Evolutionary conservation across 306 rosid species (phyloP).

Genomic region (Mimosa bimucronata): DNA sequence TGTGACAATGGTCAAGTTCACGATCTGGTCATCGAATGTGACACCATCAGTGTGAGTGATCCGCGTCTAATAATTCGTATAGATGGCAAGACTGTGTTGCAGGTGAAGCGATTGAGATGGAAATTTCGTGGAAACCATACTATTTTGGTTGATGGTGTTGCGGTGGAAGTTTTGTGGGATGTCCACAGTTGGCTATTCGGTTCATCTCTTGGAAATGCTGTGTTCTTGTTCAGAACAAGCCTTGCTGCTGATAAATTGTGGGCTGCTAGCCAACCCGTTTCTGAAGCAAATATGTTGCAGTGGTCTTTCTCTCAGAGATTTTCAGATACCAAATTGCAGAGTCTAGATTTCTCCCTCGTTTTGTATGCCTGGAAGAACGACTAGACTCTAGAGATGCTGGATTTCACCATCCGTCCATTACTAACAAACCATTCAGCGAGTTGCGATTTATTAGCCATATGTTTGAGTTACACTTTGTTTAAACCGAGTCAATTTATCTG

Average conservation of each 20-base stretch:
- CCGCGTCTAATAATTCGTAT: slow-evolving; percentile 72
- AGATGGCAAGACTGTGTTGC: slow-evolving; percentile 83
- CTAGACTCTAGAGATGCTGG: slow-evolving; percentile 46
- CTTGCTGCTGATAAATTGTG: slow-evolving; percentile 69
- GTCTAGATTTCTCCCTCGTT: slow-evolving; percentile 74
- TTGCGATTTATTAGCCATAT: slow-evolving; percentile 54
- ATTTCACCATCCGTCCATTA: slow-evolving; percentile 46
- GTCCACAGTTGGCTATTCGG: slow-evolving; percentile 94
- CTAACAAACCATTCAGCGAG: slow-evolving; percentile 66
- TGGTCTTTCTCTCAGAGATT: slow-evolving; percentile 91
- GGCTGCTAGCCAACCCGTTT: slow-evolving; percentile 53
- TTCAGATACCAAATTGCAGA: slow-evolving; percentile 69
- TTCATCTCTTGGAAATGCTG: slow-evolving; percentile 73
- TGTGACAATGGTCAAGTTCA: slow-evolving; percentile 78
- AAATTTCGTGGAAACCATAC: slow-evolving; percentile 93
- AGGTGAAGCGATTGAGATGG: slow-evolving; percentile 86
- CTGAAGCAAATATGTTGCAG: slow-evolving; percentile 66
- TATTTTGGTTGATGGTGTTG: slow-evolving; percentile 79
- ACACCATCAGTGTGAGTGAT: slow-evolving; percentile 60
- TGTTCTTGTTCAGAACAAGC: slow-evolving; percentile 91
- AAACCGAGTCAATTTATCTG: slow-evolving; percentile 46
- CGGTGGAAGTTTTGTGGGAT: slow-evolving; percentile 94
- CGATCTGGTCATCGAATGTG: slow-evolving; percentile 90
- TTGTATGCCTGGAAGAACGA: slow-evolving; percentile 92
- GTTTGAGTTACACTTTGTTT: slow-evolving; percentile 52